Evolutionary conservation across 169 alveolate species (phyloP).

Genomic region (Sarcocystis neurona): DNA sequence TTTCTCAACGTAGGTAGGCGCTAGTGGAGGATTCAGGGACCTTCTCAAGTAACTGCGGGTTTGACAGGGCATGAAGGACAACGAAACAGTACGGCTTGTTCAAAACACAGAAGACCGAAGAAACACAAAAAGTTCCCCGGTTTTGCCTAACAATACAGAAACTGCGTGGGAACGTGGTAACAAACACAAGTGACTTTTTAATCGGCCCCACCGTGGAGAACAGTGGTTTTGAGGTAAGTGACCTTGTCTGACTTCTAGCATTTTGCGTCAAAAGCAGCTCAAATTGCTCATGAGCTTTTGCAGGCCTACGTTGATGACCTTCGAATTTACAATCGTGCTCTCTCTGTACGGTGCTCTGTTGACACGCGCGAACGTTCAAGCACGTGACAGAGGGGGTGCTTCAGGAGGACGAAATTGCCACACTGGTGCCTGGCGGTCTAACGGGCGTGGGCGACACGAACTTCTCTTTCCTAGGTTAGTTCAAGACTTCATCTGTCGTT

Average conservation of each 20-base stretch:
- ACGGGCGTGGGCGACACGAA: conserved; percentile 62
- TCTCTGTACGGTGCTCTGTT: conserved; percentile 40
- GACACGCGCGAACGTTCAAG: not conserved
- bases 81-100: conserved; percentile 31
- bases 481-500: too few relatives aligned
- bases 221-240: conserved; percentile 58
- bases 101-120: too few relatives aligned
- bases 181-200: conserved; percentile 53
- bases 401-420: conserved; percentile 56
- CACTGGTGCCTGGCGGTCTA: conserved; percentile 54
- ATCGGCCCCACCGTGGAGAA: conserved; percentile 61
- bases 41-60: not conserved
- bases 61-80: conserved; percentile 59
- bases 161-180: conserved; percentile 60
- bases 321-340: conserved; percentile 58
- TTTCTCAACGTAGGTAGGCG: conserved; percentile 49
- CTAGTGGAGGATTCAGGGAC: not conserved
- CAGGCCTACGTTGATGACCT: conserved; percentile 63
- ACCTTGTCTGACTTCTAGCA: too few relatives aligned
- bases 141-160: not conserved
- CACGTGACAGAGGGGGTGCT: not conserved
- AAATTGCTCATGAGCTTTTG: not conserved
- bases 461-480: conserved; percentile 56
- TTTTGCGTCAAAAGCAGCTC: not conserved
- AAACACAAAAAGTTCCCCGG: not conserved